These are phyloP conservation scores for Psilocybe subaeruginosa DNA, from an alignment of 768 basidiomycete species.

Conservation along the genomic window DNA sequence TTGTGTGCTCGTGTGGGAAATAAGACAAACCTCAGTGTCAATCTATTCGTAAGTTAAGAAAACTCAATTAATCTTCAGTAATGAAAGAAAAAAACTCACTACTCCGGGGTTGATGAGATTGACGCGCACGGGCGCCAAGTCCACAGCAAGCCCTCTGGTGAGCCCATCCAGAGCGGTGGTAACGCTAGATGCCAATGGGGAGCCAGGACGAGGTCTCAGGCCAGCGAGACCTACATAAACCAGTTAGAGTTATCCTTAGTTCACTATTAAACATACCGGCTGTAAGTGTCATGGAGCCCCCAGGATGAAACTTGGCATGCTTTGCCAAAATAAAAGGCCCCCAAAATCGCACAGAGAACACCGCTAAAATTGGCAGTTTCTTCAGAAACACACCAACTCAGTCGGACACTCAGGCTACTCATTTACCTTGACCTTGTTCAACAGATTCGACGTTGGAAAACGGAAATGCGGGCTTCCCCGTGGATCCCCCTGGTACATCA, in stretches of 20 bases:
- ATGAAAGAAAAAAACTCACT: not conserved
- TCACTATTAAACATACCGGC: not conserved
- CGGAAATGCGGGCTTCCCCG: too few species aligned
- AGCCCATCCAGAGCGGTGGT: not conserved
- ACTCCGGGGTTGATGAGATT: not conserved
- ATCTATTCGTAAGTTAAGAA: not conserved
- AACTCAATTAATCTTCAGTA: not conserved
- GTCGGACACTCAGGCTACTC: too few species aligned
- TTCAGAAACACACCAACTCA: too few species aligned
- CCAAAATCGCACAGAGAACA: not conserved
- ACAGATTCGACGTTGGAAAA: too few species aligned
- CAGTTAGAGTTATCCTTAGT: too few species aligned
- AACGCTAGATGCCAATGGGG: not conserved
- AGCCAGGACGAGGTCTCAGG: not conserved
- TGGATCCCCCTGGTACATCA: not conserved
- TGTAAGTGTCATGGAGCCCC: not conserved
- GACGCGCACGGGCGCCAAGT: not conserved
- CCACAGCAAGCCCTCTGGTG: not conserved
- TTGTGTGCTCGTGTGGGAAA: not conserved
- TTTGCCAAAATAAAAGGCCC: not conserved
- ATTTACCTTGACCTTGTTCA: not conserved
- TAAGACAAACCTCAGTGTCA: not conserved
- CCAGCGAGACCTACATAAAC: too few species aligned
- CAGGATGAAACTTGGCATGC: not conserved
- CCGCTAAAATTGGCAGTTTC: not conserved